Percentiles rank a stretch among this genome's conserved stretches.
phyloP scores from a whole-genome alignment of 2,329 filamentous ascomycete species.

The Lasiodiplodia gonubiensis region DNA sequence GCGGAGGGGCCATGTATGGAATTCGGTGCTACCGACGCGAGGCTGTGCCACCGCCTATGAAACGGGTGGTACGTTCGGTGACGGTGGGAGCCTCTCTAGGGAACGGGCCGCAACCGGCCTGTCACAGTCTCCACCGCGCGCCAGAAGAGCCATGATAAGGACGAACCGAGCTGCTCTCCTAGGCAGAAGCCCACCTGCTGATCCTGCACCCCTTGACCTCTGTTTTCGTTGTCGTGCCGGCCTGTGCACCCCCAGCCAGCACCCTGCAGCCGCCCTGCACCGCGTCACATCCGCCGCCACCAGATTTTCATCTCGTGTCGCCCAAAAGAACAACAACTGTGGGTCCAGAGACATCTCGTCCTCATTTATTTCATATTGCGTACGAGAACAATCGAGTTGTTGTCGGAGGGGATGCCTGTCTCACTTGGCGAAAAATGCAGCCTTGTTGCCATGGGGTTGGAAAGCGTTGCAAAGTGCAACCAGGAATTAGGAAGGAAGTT shows the following conservation, averaged over 20 bases:
- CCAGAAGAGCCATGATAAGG: neutral
- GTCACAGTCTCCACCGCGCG: conserved; percentile 1
- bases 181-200: neutral
- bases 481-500: neutral
- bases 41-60: conserved; percentile 18
- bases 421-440: neutral
- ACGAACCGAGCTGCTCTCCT: neutral
- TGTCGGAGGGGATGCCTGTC: neutral
- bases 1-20: conserved; percentile 11
- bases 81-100: neutral
- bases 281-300: conserved; percentile 23
- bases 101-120: conserved; percentile 13
- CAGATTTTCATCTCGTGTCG: conserved; percentile 10
- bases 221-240: neutral
- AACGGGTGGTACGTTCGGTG: conserved; percentile 8
- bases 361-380: neutral
- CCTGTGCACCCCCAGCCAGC: neutral
- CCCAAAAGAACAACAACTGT: neutral
- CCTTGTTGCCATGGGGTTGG: conserved; percentile 11
- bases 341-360: neutral
- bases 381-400: neutral
- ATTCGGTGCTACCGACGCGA: conserved; percentile 16
- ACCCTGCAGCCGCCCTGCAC: conserved; percentile 16
- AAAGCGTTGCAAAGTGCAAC: neutral
- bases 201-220: neutral